A percentile compares a stretch with the other conserved stretches of the same genome.
Conservation (phyloP, 1,284 basidiomycete species). For the Cryptococcus sp. region DNA sequence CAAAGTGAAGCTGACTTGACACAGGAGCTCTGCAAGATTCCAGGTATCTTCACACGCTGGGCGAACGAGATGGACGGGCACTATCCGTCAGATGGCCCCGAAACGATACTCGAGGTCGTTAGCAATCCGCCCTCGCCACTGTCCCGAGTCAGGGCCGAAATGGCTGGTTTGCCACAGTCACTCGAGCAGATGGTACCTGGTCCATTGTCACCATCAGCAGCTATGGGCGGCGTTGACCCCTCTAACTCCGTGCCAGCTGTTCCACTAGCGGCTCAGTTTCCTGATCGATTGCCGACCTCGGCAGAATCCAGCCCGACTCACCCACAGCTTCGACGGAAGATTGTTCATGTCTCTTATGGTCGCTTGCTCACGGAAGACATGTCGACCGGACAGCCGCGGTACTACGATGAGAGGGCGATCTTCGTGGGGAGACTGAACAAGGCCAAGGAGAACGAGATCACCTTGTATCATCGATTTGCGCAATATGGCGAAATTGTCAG, state of each 20-base stretch:
- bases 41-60: conserved; percentile 32
- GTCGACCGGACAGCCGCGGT: conserved; percentile 13
- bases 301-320: conserved; percentile 5
- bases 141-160: conserved; percentile 8
- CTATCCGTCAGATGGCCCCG: conserved; percentile 5
- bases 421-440: conserved; percentile 38
- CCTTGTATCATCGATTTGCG: conserved; percentile 33
- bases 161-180: no score
- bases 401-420: conserved; percentile 37
- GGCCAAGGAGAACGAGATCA: conserved; percentile 26
- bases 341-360: conserved; percentile 33
- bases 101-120: not conserved
- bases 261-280: not conserved
- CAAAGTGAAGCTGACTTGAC: not conserved
- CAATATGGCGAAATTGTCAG: conserved; percentile 42
- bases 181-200: no score
- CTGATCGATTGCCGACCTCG: not conserved
- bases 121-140: conserved; percentile 2
- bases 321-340: conserved; percentile 15
- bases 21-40: conserved; percentile 29
- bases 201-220: no score
- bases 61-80: conserved; percentile 22
- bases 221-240: no score
- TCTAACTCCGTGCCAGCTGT: no score
- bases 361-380: conserved; percentile 24